Base-by-base conservation (phyloP, 805 yeast species). In the Ogataea pignaliae region DNA sequence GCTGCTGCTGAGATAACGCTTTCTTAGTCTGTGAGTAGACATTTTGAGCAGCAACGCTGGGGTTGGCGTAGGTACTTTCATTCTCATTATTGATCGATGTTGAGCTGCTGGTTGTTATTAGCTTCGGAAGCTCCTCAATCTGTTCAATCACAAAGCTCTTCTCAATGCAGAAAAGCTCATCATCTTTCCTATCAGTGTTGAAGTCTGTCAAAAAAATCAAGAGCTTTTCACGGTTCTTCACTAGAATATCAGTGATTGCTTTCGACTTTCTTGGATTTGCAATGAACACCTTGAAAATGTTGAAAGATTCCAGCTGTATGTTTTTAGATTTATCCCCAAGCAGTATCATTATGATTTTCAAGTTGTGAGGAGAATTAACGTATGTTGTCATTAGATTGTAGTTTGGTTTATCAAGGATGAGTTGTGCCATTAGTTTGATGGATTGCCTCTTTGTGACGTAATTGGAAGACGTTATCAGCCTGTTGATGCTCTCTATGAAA, bases 361-460 rank as follows among this genome's bases (percentile, higher is more conserved):
- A 69, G 61, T 89, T 89, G 41, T 83, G 88, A 1, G 93, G 81
- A 42, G 83, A 83, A 55, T 81, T 84, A 48, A 89, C 88, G 61
- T 90, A 93, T 34, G 72, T 69, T 26, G 83, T 76, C 81, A 91
- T 83, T 51, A 88, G 76, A 40, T 66, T 69, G 57, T 81, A 85
- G 66, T 89, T 88, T 29, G 81, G 73, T 51, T 88, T 76, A 44
- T 79, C 79, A 47, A 86, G 69, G 3, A 93, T 81, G 49, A 93
- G 69, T 41, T 81, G 83, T 13, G 85, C 77, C 46, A 90, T 70
- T 29, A 93, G 68, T 55, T 85, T 85, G 30, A 89, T 79, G 30
- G 95, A 81, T 65, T 91, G 98, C 50, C 99, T 79, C 60, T 89
- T 88, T 2, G 95, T 88, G 29, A 93, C 97, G 63, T 93, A 93